phyloP scores from a whole-genome alignment of 257 asterid species.

The Penstemon newberryi region DNA sequence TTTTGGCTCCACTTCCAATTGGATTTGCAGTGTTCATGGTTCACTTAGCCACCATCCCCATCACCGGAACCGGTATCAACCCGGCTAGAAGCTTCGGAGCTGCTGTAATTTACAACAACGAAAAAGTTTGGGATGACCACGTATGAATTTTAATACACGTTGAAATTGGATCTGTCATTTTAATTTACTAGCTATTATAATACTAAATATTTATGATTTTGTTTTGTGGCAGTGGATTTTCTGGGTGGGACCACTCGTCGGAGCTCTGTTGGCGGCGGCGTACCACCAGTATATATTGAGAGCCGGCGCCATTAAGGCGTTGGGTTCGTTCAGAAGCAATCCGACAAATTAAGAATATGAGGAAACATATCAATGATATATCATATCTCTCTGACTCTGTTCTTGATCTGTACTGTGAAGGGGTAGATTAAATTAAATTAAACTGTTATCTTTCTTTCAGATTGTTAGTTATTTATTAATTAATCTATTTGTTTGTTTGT shows the following conservation, averaged over 20 bases:
- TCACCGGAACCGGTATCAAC: conserved; percentile 93
- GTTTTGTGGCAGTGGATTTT: conserved; percentile 71
- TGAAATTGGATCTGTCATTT: no score
- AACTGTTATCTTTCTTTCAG: neutral
- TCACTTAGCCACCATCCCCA: conserved; percentile 91
- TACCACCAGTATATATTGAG: conserved; percentile 85
- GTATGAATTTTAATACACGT: conserved; percentile 29
- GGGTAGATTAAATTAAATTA: no score
- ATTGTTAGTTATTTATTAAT: conserved; percentile 19
- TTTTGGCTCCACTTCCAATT: conserved; percentile 93
- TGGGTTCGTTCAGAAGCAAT: conserved; percentile 96
- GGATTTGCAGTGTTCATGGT: conserved; percentile 98
- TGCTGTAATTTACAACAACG: conserved; percentile 74
- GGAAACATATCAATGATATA: no score
- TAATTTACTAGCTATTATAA: neutral
- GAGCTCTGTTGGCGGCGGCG: conserved; percentile 82
- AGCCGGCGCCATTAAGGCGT: conserved; percentile 78
- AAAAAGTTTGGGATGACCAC: conserved; percentile 81
- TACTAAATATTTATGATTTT: no score
- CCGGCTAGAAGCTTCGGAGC: conserved; percentile 98
- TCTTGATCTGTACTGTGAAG: no score
- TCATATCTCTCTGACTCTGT: no score
- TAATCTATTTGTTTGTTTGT: conserved; percentile 31
- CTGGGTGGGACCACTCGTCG: conserved; percentile 92
- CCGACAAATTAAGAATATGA: conserved; percentile 52